Base-by-base conservation (phyloP, 2,329 filamentous ascomycete genomes). In the Pyrenophora tritici-repentis region DNA sequence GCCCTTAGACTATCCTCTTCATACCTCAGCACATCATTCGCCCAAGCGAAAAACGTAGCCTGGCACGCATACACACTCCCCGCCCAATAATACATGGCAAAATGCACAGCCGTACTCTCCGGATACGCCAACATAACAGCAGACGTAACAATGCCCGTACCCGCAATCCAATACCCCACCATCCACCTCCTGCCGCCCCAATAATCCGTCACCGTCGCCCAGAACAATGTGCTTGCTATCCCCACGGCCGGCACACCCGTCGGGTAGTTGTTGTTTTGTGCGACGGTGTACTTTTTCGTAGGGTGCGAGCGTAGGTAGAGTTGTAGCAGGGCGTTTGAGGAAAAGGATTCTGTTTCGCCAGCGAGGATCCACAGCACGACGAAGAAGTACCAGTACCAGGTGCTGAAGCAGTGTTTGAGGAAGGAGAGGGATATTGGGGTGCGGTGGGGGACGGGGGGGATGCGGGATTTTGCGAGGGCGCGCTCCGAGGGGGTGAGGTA, bases 41-140 rank as follows among this genome's bases (percentile, higher is more conserved):
- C 87, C 87, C 87, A 90, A 0, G 87, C 87, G 59, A 90, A 90
- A 60, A 90, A 89, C 0, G 84, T 87, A 0, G 87, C 86, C 70
- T 90, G 86, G 62, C 86, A 88, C 0, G 87, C 86, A 59, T 90
- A 90, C 0, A 89, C 84, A 3, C 81, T 76, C 1, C 87, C 87
- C 0, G 86, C 84, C 82, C 83, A 86, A 68, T 89, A 89, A 60
- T 88, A 89, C 3, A 86, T 85, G 0, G 70, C 85, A 54, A 90
- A 87, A 0, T 84, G 79, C 1, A 82, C 75, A 0, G 79, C 65
- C 0, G 83, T 86, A 2, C 78, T 80, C 0, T 74, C 70, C 0
- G 79, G 77, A 33, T 29, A 79, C 0, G 79, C 78, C 0, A 90
- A 72, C 2, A 90, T 81, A 77, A 90, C 81, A 4, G 80, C 78